A percentile compares a stretch with the other conserved stretches of the same genome.
phyloP scores from a whole-genome alignment of 352 stramenopile genomes.

The Phytophthora cajani region DNA sequence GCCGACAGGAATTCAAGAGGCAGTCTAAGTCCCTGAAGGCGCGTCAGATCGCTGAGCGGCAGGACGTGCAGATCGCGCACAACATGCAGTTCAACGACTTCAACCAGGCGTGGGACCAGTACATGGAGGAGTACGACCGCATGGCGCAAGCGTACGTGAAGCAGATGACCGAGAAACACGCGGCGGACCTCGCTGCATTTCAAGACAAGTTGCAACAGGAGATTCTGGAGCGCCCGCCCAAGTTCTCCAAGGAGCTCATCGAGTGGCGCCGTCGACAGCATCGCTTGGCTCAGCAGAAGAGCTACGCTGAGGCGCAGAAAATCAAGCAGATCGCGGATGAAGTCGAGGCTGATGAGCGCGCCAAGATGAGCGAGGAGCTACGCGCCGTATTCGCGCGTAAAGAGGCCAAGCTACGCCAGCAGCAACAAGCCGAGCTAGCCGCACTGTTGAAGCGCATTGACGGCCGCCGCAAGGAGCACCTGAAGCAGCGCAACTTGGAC shows the following conservation, averaged over 20 bases:
- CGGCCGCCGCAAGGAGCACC: slow-evolving; percentile 92
- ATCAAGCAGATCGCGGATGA: slow-evolving; percentile 96
- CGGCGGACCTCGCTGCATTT: slow-evolving; percentile 83
- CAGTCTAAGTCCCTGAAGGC: slow-evolving; percentile 92
- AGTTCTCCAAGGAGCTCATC: slow-evolving; percentile 95
- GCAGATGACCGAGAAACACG: slow-evolving; percentile 95
- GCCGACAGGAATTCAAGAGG: slow-evolving; percentile 92
- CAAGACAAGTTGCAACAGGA: slow-evolving; percentile 91
- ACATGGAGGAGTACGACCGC: slow-evolving; percentile 95
- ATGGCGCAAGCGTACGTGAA: slow-evolving; percentile 95
- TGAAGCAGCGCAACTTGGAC: slow-evolving; percentile 94
- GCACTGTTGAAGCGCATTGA: slow-evolving; percentile 95
- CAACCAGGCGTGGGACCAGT: slow-evolving; percentile 94
- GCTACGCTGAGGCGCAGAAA: slow-evolving; percentile 94
- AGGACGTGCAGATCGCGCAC: slow-evolving; percentile 95
- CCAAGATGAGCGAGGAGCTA: slow-evolving; percentile 88
- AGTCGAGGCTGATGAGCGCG: slow-evolving; percentile 92
- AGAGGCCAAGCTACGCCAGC: slow-evolving; percentile 90
- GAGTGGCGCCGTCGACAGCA: slow-evolving; percentile 95
- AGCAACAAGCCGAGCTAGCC: slow-evolving; percentile 93
- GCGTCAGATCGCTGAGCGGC: slow-evolving; percentile 90
- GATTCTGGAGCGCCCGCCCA: slow-evolving; percentile 86
- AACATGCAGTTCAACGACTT: slow-evolving; percentile 97
- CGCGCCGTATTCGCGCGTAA: slow-evolving; percentile 83
- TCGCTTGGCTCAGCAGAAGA: slow-evolving; percentile 93